Evolutionary conservation across 148 eudicot genomes (phyloP), one percentile per base, ranked within the genome.

Genomic region (Chenopodium berlandieri): DNA sequence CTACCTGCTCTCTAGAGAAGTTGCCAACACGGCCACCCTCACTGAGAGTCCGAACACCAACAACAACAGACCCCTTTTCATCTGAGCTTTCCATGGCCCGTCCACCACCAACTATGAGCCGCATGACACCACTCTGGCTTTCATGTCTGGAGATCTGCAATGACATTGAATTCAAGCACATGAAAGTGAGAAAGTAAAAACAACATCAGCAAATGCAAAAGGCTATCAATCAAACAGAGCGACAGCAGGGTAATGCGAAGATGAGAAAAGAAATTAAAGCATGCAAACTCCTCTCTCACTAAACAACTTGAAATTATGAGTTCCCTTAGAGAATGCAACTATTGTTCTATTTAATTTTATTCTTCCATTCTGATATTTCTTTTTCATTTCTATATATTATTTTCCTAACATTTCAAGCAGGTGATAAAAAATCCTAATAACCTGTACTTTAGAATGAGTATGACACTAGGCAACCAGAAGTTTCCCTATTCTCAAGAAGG

Each of bases 1-100:
- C 27, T 80, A 96, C 99, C 99, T 97, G 99, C 80, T 97, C 99
- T 82, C 99, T 88, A 31, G 99, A 90, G 85, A 97, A 97, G 78
- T 89, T 90, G 22, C 98, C 99, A 79, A 97, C 99, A 84, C 98
- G 99, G 52, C 99, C 99, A 71, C 98, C 99, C 85, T 97, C 99
- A 86, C 99, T 97, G 74, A 97, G 92, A 83, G 99, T 92, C 65
- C 99, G 88, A 84, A 97, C 99, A 73, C 99, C 99, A 81, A 97
- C 92, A 79, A 94, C 94, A 78, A 97, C 99, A 72, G 98, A 89
- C 82, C 99, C 98, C 83, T 84, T 91, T 65, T 87, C 83, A 47
- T 89, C 90, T 75, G 88, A 71, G 73, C 84, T 89, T 89, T 97
- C 99, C 79, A 91, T 87, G 73, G 98, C 99, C 84, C 99, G 87